Conservation (phyloP, 2,329 filamentous ascomycete genomes). For the Fusarium avenaceum region DNA sequence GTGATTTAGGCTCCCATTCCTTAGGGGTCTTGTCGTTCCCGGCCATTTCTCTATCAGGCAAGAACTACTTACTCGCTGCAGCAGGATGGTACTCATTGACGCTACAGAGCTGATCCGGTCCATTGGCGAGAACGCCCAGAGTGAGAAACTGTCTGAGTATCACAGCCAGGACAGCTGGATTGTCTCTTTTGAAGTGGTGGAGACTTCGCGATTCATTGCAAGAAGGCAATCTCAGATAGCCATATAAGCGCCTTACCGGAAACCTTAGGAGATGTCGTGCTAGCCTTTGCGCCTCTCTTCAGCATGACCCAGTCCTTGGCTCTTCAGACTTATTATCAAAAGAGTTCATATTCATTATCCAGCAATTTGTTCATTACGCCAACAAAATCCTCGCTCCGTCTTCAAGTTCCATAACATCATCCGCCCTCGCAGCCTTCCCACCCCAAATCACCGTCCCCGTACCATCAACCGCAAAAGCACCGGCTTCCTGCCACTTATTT, state of each 20-base stretch:
- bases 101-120: too few species aligned
- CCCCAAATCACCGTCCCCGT: constrained; percentile 65
- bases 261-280: not conserved
- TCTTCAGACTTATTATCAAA: not conserved
- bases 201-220: not conserved
- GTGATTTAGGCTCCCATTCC: not conserved
- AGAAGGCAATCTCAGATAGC: not conserved
- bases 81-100: not conserved
- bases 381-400: constrained; percentile 57
- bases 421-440: constrained; percentile 61
- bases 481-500: constrained; percentile 70
- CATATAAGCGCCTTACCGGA: not conserved
- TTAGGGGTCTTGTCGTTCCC: not conserved
- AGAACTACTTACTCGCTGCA: not conserved
- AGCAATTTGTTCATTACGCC: constrained; percentile 27
- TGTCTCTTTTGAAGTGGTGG: constrained; percentile 15
- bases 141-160: constrained; percentile 1
- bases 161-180: constrained; percentile 14
- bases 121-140: not conserved
- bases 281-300: not conserved
- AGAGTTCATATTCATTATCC: not conserved
- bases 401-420: constrained; percentile 69
- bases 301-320: not conserved
- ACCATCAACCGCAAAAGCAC: constrained; percentile 65
- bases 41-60: too few species aligned